phyloP scores from a whole-genome alignment of 495 filamentous ascomycete species.

The Saxispiralis lemnorum region DNA sequence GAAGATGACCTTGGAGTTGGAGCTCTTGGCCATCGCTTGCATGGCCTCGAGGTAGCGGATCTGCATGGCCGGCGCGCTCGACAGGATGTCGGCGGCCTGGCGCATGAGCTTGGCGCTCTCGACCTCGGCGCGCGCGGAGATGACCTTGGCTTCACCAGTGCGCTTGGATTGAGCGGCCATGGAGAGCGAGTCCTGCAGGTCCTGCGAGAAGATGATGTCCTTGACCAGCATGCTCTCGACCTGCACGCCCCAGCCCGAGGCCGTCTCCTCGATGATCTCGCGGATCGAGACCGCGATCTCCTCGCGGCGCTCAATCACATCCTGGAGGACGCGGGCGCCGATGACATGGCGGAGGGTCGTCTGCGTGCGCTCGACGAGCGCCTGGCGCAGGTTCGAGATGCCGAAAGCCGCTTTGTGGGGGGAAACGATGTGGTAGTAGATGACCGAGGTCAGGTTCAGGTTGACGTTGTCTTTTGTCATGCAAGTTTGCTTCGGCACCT shows the following conservation, averaged over 20 bases:
- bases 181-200: constrained; percentile 90
- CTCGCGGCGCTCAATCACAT: constrained; percentile 96
- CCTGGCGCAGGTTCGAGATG: constrained; percentile 83
- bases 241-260: constrained; percentile 80
- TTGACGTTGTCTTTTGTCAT: constrained; percentile 99
- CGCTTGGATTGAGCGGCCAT: constrained; percentile 99
- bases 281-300: constrained; percentile 86
- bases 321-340: constrained; percentile 86
- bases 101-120: constrained; percentile 95
- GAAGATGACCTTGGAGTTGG: constrained; percentile 96
- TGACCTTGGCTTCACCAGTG: constrained; percentile 96
- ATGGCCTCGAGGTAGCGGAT: constrained; percentile 98
- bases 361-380: constrained; percentile 92
- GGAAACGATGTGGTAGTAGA: constrained; percentile 94
- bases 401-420: constrained; percentile 97
- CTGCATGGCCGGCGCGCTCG: constrained; percentile 91
- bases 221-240: constrained; percentile 99
- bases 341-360: constrained; percentile 96
- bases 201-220: constrained; percentile 92
- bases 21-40: constrained; percentile 94
- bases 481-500: constrained; percentile 90
- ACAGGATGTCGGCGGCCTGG: constrained; percentile 90
- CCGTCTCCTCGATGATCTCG: constrained; percentile 95
- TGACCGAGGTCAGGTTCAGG: constrained; percentile 82
- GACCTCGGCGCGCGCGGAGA: constrained; percentile 89